These are phyloP conservation scores for Hebeloma cylindrosporum DNA, from an alignment of 768 basidiomycete species.

Conservation along the genomic window DNA sequence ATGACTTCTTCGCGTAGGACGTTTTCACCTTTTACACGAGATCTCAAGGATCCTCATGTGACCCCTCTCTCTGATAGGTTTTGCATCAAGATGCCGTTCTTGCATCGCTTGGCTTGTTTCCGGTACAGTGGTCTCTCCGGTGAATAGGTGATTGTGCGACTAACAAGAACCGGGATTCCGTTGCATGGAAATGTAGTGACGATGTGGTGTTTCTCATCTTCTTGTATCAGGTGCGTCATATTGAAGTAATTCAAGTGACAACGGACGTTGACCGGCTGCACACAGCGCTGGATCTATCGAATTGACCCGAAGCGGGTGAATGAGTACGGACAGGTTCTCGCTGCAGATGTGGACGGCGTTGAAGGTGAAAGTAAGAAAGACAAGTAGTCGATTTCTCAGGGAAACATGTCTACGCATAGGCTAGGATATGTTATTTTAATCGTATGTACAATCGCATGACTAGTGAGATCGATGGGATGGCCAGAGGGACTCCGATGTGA, in stretches of 20 bases:
- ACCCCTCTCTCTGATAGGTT: conserved; percentile 55
- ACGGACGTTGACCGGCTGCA: conserved; percentile 19
- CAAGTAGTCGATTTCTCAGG: conserved; percentile 30
- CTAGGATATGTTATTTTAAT: conserved; percentile 12
- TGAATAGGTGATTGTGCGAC: conserved; percentile 22
- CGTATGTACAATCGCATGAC: conserved; percentile 9
- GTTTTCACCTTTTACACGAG: conserved; percentile 6
- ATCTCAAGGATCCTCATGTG: conserved; percentile 14
- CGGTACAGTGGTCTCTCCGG: conserved; percentile 36
- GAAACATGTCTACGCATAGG: conserved; percentile 18
- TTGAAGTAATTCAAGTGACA: conserved; percentile 11
- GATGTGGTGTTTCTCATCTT: conserved; percentile 91
- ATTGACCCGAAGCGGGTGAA: conserved; percentile 94
- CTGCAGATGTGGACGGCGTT: conserved; percentile 42
- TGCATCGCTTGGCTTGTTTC: conserved; percentile 90
- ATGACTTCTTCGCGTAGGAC: conserved; percentile 87
- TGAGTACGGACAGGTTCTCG: conserved; percentile 90
- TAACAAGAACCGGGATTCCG: conserved; percentile 17
- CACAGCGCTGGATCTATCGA: conserved; percentile 94
- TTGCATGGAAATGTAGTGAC: conserved; percentile 46
- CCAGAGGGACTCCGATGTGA: conserved; percentile 13
- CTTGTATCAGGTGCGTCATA: conserved; percentile 76
- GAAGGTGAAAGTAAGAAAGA: conserved; percentile 59
- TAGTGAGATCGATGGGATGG: conserved; percentile 11
- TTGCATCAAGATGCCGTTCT: conserved; percentile 94